Evolutionary conservation across 2,329 filamentous ascomycete species (phyloP), one percentile per base, ranked within the genome.

Genomic region (Pleomassaria siparia): DNA sequence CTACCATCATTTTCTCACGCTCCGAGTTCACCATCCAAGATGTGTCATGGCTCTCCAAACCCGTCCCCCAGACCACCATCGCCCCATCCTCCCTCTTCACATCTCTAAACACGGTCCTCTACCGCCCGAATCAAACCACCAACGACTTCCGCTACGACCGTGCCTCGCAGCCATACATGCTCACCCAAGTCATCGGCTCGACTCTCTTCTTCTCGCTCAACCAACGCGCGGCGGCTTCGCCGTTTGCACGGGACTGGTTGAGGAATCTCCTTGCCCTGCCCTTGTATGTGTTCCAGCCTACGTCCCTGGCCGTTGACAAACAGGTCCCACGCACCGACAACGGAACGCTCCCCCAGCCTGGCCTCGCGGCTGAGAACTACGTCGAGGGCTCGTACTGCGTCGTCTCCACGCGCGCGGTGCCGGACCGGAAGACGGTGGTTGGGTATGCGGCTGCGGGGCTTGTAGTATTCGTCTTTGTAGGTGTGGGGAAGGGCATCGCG

Each of bases 221-320:
- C 15, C 10, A 6, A n/a, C 29, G 29, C 6, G 29, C 29, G 5
- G 5, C 8, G 5, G 29, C 10, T 13, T 7, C 4, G 6, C 8
- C 29, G 5, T 39, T 49, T n/a, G 52, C 41, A 10, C 30, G 29
- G 41, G 48, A 53, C 26, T 58, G 49, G 50, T 24, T 58, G n/a
- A 28, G 44, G 25, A 58, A 58, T 25, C 12, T 53, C 1, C 16
- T 58, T 1, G 42, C 44, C 6, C 16, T 56, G 30, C 53, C 55
- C 1, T 39, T 58, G 3, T 55, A 53, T 28, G 12, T 55, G 5
- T 58, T 55, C 29, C 55, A 55, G 35, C 44, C 51, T 3, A 58
- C 55, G 1, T 29, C 44, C 3, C 10, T 52, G 13, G 39, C 40
- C 16, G 37, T 35, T 9, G 37, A 9, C 9, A 4, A 21, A 8